Conservation (phyloP, 2,329 filamentous ascomycete species). For the Colletotrichum salicis region DNA sequence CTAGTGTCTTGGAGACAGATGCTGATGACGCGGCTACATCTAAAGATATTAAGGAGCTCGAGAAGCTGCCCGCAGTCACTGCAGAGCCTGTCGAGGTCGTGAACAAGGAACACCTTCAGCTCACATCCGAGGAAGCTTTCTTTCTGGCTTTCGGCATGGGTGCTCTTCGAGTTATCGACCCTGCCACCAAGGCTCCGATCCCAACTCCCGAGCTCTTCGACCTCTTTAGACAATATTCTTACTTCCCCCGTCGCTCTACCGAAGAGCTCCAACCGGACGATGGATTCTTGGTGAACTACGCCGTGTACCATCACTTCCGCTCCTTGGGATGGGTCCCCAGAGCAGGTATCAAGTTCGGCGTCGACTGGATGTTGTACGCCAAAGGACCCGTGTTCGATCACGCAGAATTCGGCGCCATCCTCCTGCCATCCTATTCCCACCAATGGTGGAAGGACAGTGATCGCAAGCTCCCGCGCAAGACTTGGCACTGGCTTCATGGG, state of each 20-base stretch:
- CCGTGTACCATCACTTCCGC: slow-evolving; percentile 94
- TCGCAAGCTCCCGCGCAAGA: slow-evolving; percentile 59
- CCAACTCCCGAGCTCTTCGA: slow-evolving; percentile 68
- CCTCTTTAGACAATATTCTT: slow-evolving; percentile 76
- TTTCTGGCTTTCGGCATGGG: slow-evolving; percentile 88
- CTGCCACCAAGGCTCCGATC: slow-evolving; percentile 56
- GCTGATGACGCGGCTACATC: neutral
- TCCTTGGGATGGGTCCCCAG: slow-evolving; percentile 95
- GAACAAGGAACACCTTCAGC: slow-evolving; percentile 85
- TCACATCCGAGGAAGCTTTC: slow-evolving; percentile 90
- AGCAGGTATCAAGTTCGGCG: slow-evolving; percentile 91
- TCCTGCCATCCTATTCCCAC: slow-evolving; percentile 85
- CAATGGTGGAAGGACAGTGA: slow-evolving; percentile 74
- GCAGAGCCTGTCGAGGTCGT: slow-evolving; percentile 43
- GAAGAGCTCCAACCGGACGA: slow-evolving; percentile 75
- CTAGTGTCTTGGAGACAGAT: slow-evolving; percentile 17
- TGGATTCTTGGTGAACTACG: slow-evolving; percentile 86
- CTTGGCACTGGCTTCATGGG: slow-evolving; percentile 88
- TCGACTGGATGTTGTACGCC: slow-evolving; percentile 94
- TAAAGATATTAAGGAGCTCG: neutral
- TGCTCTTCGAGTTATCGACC: slow-evolving; percentile 71
- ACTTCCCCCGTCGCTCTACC: slow-evolving; percentile 68
- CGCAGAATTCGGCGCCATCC: slow-evolving; percentile 88
- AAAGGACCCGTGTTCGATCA: slow-evolving; percentile 94
- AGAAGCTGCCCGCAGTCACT: neutral